These are phyloP conservation scores for Jacaranda copaia DNA, from an alignment of 257 asterid genomes.

Conservation along the genomic window DNA sequence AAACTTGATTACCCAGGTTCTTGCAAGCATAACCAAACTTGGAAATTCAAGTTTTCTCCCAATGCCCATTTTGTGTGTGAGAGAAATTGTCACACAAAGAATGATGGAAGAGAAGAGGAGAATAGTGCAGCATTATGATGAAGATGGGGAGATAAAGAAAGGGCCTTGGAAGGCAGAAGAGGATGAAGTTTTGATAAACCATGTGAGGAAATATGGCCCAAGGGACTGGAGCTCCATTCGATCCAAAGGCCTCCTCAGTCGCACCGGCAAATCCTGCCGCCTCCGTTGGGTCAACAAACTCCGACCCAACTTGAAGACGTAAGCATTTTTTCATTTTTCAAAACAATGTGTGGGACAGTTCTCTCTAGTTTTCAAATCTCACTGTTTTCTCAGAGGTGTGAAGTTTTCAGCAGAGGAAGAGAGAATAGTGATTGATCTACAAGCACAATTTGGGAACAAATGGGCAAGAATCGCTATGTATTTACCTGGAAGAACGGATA, in stretches of 20 bases:
- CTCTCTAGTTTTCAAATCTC: too few relatives aligned
- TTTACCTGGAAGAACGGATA: slow-evolving; percentile 83
- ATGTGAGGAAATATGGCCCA: slow-evolving; percentile 76
- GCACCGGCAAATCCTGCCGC: slow-evolving; percentile 96
- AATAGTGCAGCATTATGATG: slow-evolving; percentile 42
- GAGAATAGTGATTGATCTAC: slow-evolving; percentile 73
- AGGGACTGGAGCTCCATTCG: slow-evolving; percentile 99
- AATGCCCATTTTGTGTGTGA: not conserved
- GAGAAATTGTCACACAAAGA: not conserved
- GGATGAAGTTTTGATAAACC: slow-evolving; percentile 74
- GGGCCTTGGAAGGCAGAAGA: slow-evolving; percentile 97
- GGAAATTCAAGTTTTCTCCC: too few relatives aligned
- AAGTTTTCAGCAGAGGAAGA: slow-evolving; percentile 90
- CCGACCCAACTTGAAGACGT: slow-evolving; percentile 84
- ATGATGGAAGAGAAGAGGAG: slow-evolving; percentile 49
- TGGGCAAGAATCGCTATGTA: slow-evolving; percentile 88
- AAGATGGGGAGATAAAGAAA: slow-evolving; percentile 71
- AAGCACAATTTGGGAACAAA: slow-evolving; percentile 85
- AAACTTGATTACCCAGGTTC: not conserved
- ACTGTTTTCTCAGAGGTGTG: slow-evolving; percentile 61
- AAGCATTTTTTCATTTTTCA: not conserved
- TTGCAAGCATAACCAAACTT: not conserved
- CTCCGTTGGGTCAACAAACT: slow-evolving; percentile 98
- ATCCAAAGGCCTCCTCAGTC: slow-evolving; percentile 93
- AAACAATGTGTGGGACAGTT: not conserved